These are phyloP conservation scores for Ustilago sp. DNA, from an alignment of 1,284 basidiomycete species.

Conservation along the genomic window DNA sequence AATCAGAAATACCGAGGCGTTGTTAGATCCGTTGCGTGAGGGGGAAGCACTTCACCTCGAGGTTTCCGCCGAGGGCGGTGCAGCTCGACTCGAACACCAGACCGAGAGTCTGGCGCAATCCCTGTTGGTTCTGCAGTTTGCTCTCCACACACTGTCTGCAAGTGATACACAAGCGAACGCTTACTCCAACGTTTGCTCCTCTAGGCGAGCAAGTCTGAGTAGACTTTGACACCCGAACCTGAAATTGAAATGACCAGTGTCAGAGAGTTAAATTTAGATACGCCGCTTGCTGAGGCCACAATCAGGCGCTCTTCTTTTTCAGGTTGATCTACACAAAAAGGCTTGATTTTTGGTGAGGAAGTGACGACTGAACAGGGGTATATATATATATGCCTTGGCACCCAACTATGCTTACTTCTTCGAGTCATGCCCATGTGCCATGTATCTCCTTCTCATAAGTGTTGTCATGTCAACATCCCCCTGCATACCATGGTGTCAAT, in stretches of 20 bases:
- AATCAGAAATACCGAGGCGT: neutral
- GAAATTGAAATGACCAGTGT: constrained; percentile 9
- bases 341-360: too few relatives aligned
- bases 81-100: constrained; percentile 2
- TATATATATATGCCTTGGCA: too few relatives aligned
- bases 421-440: too few relatives aligned
- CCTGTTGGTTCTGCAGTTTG: neutral
- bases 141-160: neutral
- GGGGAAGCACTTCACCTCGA: neutral
- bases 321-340: too few relatives aligned
- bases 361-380: too few relatives aligned
- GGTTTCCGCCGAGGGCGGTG: constrained; percentile 1
- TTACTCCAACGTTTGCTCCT: neutral
- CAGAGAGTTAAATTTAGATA: too few relatives aligned
- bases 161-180: neutral
- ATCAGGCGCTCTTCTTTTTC: too few relatives aligned
- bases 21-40: neutral
- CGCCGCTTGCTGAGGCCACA: too few relatives aligned
- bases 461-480: too few relatives aligned
- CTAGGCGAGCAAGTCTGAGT: neutral
- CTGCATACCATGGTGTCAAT: too few relatives aligned
- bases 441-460: too few relatives aligned
- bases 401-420: too few relatives aligned
- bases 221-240: neutral
- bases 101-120: neutral